Conservation (phyloP, 2,329 filamentous ascomycete species). For the Madurella mycetomatis region DNA sequence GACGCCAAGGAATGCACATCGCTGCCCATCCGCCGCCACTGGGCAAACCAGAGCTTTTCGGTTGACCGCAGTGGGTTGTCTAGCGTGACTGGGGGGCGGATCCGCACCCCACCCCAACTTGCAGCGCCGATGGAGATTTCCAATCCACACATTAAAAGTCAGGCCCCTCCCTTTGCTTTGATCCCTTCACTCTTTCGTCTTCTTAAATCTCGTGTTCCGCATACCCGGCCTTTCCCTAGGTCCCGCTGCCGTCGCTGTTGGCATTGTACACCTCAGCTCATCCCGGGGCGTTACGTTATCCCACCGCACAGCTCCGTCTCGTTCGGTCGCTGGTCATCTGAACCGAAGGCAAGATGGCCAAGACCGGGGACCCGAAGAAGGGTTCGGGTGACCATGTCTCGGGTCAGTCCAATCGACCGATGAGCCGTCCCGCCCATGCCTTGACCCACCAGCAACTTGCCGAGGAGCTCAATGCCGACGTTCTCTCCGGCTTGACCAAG, state of each 20-base stretch:
- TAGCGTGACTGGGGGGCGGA: not conserved
- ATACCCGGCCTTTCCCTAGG: too few species aligned
- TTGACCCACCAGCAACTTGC: slow-evolving; percentile 59
- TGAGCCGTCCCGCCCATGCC: slow-evolving; percentile 60
- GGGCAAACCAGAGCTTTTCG: slow-evolving; percentile 4
- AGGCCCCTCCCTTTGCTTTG: not conserved
- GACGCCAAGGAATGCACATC: slow-evolving; percentile 17
- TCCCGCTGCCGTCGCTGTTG: too few species aligned
- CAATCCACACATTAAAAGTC: not conserved
- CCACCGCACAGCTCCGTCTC: not conserved
- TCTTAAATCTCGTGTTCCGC: not conserved
- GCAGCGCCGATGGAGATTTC: not conserved
- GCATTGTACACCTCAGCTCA: too few species aligned
- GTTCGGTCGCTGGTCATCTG: not conserved
- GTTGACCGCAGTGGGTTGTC: not conserved
- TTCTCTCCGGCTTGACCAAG: slow-evolving; percentile 62
- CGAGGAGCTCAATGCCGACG: slow-evolving; percentile 56
- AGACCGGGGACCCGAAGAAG: slow-evolving; percentile 24
- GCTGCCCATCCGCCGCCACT: slow-evolving; percentile 4
- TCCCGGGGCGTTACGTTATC: not conserved
- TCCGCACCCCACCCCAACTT: not conserved
- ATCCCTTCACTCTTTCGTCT: not conserved
- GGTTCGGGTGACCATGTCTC: slow-evolving; percentile 31
- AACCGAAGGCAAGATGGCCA: slow-evolving; percentile 15
- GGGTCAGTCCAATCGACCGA: slow-evolving; percentile 44